phyloP scores from a whole-genome alignment of 164 flowering plant species.

The Vitis rotundifolia region DNA sequence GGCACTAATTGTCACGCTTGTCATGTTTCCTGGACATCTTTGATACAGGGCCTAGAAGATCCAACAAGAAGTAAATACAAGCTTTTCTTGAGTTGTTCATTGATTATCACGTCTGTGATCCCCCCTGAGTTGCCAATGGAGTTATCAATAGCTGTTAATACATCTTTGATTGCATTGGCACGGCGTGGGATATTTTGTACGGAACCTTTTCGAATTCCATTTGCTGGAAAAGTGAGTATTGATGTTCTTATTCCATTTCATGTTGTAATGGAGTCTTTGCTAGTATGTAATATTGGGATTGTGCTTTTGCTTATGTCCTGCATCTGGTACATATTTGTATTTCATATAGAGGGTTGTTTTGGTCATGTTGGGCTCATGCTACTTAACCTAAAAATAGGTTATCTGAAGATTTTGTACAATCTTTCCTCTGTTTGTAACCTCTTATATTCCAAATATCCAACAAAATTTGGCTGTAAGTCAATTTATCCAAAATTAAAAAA shows the following conservation, averaged over 20 bases:
- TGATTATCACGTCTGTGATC: conserved; percentile 95
- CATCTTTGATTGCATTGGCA: conserved; percentile 92
- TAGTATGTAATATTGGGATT: neutral
- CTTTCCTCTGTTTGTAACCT: no score
- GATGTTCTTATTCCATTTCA: neutral
- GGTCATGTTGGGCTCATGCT: no score
- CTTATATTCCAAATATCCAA: no score
- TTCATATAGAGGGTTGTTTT: neutral
- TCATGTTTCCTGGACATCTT: neutral
- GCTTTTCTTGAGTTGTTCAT: conserved; percentile 90
- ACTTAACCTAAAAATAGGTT: no score
- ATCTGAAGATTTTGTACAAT: no score
- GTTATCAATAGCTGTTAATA: conserved; percentile 96
- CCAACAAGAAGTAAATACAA: conserved; percentile 97
- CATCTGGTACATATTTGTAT: neutral
- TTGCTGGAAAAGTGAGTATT: conserved; percentile 90
- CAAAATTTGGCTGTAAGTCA: no score
- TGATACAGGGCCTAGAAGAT: conserved; percentile 90
- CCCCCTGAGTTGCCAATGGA: conserved; percentile 99
- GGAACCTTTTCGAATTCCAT: conserved; percentile 97
- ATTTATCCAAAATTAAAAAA: no score
- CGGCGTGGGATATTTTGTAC: conserved; percentile 97
- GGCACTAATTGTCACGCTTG: neutral
- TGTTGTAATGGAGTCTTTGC: neutral
- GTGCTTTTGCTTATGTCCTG: neutral